Base-by-base conservation (phyloP, 2,329 filamentous ascomycete species). In the Colletotrichum siamense region DNA sequence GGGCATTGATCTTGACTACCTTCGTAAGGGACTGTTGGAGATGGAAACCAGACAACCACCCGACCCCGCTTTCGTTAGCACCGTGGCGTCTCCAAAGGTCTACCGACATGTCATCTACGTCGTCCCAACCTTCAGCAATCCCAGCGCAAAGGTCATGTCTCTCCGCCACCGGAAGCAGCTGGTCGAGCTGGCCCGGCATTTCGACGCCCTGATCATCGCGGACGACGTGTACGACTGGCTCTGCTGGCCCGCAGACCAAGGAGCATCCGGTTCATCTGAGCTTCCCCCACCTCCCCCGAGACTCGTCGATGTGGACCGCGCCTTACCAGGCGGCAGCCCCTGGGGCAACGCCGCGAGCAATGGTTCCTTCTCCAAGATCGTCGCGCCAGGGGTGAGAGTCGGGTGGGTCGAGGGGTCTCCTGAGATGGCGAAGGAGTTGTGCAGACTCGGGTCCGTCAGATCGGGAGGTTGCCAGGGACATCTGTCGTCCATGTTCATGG, bases 21-120 rank as follows among this genome's bases (percentile, higher is more conserved):
- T 52, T 24, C 10, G n/a, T 7, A 22, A 52, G 12, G 44, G 44
- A 22, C 44, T 52, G 44, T 52, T 52, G 44, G n/a, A 22, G 44
- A 52, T 52, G 44, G 44, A 52, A 22, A 13, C 44, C 3, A n/a
- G 32, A 52, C n/a, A 52, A 22, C n/a, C 44, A 52, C 44, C 44
- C 44, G n/a, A 22, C 44, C n/a, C n/a, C n/a, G 44, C 44, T 22
- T 52, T 52, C 44, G 6, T 52, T 52, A 52, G 44, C 26, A 57
- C 24, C 15, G 24, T 67, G 65, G 24, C 69, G 10, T 39, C 55
- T 49, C 81, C 52, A 55, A 98, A 98, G 81, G 90, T 95, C 70
- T 99, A 98, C 86, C 93, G 93, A 70, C 95, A 98, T 82, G 83
- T 98, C 79, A 93, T 99, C 79, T 99, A 99, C 83, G 92, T 92